Evolutionary conservation across 148 eudicot genomes (phyloP).

Genomic region (Heliosperma pusillum): DNA sequence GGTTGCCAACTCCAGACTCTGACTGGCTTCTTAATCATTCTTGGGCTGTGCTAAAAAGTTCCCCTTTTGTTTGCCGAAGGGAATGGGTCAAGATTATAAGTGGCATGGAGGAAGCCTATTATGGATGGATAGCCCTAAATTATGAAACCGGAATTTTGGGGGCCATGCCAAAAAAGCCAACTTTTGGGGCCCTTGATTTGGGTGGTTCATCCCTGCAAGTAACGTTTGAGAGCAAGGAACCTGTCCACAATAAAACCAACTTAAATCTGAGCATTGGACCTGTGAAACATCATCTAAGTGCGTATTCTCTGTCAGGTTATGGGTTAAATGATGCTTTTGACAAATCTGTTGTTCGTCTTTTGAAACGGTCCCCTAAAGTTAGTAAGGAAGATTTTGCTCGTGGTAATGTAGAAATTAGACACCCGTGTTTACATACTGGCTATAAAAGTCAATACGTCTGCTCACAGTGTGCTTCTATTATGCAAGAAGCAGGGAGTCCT

Average conservation of each 20-base stretch:
- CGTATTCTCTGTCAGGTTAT: conserved; percentile 90
- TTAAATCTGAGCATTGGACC: conserved; percentile 86
- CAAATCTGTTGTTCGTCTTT: conserved; percentile 78
- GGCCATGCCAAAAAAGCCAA: conserved; percentile 60
- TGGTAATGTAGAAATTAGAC: conserved; percentile 67
- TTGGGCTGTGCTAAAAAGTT: conserved; percentile 60
- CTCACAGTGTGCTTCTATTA: conserved; percentile 61
- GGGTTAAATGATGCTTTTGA: conserved; percentile 99
- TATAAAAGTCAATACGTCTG: conserved; percentile 70
- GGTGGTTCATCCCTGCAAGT: conserved; percentile 99
- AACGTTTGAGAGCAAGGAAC: conserved; percentile 80
- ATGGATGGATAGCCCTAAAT: conserved; percentile 97
- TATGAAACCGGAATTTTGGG: conserved; percentile 71
- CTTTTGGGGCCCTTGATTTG: conserved; percentile 93
- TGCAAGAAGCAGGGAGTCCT: conserved; percentile 46
- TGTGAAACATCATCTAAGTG: conserved; percentile 86
- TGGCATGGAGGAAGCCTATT: conserved; percentile 97
- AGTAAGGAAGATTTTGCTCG: conserved; percentile 43
- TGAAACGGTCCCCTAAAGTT: conserved; percentile 52
- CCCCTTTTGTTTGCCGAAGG: conserved; percentile 68
- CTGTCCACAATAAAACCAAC: conserved; percentile 53
- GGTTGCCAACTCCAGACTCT: conserved; percentile 77
- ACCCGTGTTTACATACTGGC: conserved; percentile 90
- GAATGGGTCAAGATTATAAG: conserved; percentile 89
- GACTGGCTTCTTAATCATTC: conserved; percentile 88